These are phyloP conservation scores for Dittrichia graveolens DNA, from an alignment of 129 eudicot genomes.

Conservation along the genomic window DNA sequence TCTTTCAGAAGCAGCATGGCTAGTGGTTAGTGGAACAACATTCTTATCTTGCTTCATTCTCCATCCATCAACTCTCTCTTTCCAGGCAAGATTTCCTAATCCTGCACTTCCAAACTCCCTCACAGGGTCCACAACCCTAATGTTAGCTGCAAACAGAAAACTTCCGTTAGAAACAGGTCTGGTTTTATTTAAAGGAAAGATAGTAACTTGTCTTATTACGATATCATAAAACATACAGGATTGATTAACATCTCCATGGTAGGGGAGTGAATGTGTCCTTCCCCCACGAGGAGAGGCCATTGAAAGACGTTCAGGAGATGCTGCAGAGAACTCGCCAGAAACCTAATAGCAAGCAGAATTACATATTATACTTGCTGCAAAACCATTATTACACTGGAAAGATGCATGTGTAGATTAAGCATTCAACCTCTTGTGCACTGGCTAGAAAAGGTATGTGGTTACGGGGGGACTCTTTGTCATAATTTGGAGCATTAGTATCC, in stretches of 20 bases:
- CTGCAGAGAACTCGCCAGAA: conserved; percentile 97
- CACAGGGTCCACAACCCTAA: conserved; percentile 76
- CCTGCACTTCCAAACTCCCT: conserved; percentile 93
- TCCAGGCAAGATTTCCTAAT: conserved; percentile 97
- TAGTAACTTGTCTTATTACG: conserved; percentile 14
- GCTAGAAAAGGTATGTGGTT: conserved; percentile 83
- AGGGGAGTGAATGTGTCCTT: conserved; percentile 63
- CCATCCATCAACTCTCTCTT: conserved; percentile 99
- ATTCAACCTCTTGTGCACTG: conserved; percentile 59
- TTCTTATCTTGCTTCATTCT: conserved; percentile 90
- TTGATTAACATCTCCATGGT: conserved; percentile 45
- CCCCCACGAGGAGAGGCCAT: conserved; percentile 83
- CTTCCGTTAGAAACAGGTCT: conserved; percentile 1
- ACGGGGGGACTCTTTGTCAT: conserved; percentile 84
- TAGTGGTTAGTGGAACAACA: conserved; percentile 64
- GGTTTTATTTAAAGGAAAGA: not conserved
- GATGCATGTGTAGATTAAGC: not conserved
- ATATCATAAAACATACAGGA: conserved; percentile 37
- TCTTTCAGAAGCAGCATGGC: conserved; percentile 94
- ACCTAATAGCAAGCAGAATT: conserved; percentile 44
- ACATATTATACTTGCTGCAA: not conserved
- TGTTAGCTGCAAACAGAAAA: conserved; percentile 60
- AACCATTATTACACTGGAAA: not conserved
- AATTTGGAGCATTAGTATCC: conserved; percentile 58
- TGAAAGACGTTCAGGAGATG: conserved; percentile 88